Conservation (phyloP, 2,329 filamentous ascomycete genomes). For the Colletotrichum euphorbiae region DNA sequence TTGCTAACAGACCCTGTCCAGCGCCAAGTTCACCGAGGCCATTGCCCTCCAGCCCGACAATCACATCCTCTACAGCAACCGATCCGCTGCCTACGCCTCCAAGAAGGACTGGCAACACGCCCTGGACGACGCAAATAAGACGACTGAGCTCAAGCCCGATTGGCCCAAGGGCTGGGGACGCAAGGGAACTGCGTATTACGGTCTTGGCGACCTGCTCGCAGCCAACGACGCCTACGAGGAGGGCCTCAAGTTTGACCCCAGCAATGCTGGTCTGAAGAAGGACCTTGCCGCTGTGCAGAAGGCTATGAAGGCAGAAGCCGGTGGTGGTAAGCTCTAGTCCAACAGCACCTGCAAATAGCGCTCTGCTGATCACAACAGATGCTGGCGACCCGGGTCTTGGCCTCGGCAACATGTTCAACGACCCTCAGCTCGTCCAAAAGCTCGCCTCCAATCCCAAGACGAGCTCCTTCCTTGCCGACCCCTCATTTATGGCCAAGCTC, state of each 20-base stretch:
- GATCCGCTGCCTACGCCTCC: conserved; percentile 88
- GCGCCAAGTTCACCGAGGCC: conserved; percentile 93
- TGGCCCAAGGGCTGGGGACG: conserved; percentile 98
- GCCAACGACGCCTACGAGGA: conserved; percentile 93
- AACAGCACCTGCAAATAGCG: rapidly evolving
- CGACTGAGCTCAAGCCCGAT: conserved; percentile 93
- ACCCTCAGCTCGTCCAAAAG: conserved; percentile 90
- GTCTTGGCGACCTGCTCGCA: conserved; percentile 84
- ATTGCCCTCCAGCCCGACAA: conserved; percentile 89
- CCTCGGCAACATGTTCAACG: conserved; percentile 93
- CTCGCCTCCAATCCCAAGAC: conserved; percentile 96
- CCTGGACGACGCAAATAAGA: conserved; percentile 91
- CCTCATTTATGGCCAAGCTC: conserved; percentile 90
- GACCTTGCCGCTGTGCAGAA: conserved; percentile 87
- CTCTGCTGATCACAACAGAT: conserved; percentile 41
- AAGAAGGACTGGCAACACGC: conserved; percentile 89
- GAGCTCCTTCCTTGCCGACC: conserved; percentile 80
- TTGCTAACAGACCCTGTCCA: conserved; percentile 52
- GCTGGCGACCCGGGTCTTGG: conserved; percentile 77
- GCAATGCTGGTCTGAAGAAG: conserved; percentile 92
- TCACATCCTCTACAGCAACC: conserved; percentile 98
- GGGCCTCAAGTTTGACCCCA: conserved; percentile 91
- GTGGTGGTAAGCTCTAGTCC: conserved; percentile 25
- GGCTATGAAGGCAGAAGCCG: conserved; percentile 83
- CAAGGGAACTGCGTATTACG: conserved; percentile 92